Base-by-base conservation (phyloP, 306 rosid genomes). In the Vigna unguiculata region DNA sequence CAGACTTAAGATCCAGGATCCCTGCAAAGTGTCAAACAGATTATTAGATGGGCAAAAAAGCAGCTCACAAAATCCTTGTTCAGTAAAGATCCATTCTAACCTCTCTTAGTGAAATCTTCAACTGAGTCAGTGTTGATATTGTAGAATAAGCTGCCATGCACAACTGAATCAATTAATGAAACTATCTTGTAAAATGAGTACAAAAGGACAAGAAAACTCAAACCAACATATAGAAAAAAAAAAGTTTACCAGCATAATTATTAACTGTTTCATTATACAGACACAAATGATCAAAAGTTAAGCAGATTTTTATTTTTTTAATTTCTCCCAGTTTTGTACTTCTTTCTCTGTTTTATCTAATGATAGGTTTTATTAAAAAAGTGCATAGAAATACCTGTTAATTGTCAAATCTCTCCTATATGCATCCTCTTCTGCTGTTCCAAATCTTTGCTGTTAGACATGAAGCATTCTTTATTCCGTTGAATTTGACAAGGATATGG, bases 321-420 rank as follows among this genome's bases (percentile, higher is more conserved):
- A 41, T 21, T 49, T 48, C 24, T 24, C 58, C 19, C 28, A 49
- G 58, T 61, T 59, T 38, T 12, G 72, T 25, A 61, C 16, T 71
- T 71, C 15, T 71, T 71, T 40, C 22, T 40, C 41, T 72, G 57
- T 16, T 45, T n/a, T 17, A 43, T 55, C 8, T 43, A 60, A 70
- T 53, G 32, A 24, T 22, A n/a, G 9, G 16, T 73, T 17, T 24
- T 28, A 40, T 19, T 1, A n/a, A 11, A 45, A 25, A 16, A 49
- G 48, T 22, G 58, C 58, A 79, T 45, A 83, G 70, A 73, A 38
- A 61, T 76, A 90, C 96, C 98, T 94, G 87, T 94, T 94, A 66
- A 94, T 94, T 57, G 97, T 94, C 81, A 94, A 83, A 87, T 92
- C 98, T 87, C 98, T 90, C 87, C 98, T 89, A 82, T 89, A 88